Evolutionary conservation across 2,329 filamentous ascomycete species (phyloP), one percentile per base, ranked within the genome.

Genomic region (Boeremia lycopersici): DNA sequence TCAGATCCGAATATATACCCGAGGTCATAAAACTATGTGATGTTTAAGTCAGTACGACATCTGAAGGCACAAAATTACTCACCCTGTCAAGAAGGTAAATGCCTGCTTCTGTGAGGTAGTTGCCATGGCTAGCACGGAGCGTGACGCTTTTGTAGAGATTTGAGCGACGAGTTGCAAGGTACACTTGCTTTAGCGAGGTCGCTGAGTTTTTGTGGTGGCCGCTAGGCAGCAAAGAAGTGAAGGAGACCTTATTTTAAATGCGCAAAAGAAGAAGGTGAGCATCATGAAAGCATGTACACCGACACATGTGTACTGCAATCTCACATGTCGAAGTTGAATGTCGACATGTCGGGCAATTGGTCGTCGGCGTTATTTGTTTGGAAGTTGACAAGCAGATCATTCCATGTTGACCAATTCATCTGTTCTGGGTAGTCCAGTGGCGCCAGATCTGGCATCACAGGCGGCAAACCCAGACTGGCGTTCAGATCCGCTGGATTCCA

Each of bases 341-440:
- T 3, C 0, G 34, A 45, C 10, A 51, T 26, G 13, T 47, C 53
- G n/a, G 42, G 41, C 8, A 30, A 26, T 6, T 46, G 29, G 1
- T 31, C 13, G 11, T 40, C 33, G 11, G 19, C 11, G 4, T 55
- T 39, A 6, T 53, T 33, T 15, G 52, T 58, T 36, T 64, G 58
- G 34, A 67, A 70, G 39, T 70, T 63, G 13, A 64, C 54, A 13
- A 72, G 33, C 19, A 73, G 43, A 19, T 63, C 58, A 39, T 74
- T 63, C 69, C 70, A 71, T 10, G 54, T 54, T 2, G 58, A 57
- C 70, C 69, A 73, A 25, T 68, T 57, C 58, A 73, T 62, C 41
- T 66, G 62, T 8, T 63, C 65, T 2, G 62, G 53, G 25, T 64
- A 42, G 1, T 57, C 59, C 6, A 60, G 38, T 1, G 52, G 40